Evolutionary conservation across 495 filamentous ascomycete genomes (phyloP), one percentile per base, ranked within the genome.

Genomic region (Penicillium macrosclerotiorum): DNA sequence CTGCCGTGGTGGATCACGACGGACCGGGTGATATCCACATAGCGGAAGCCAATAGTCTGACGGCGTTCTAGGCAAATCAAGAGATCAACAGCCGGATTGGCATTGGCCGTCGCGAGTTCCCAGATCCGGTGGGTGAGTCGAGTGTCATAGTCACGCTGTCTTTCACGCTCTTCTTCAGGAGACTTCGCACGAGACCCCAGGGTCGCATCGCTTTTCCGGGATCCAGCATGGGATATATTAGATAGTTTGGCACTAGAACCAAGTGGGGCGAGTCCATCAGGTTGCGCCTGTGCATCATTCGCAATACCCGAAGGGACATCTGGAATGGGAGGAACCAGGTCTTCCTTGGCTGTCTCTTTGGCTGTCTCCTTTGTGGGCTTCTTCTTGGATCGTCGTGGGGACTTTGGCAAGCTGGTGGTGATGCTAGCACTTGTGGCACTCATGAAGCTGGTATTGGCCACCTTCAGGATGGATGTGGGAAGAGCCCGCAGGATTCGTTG

Each of bases 1-100:
- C 82, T 89, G 9, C 93, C 93, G 55, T 99, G 93, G 54, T 95
- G 92, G 47, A 99, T 95, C 18, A 95, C 85, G 1, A 96, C 88
- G 0, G 85, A 79, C 7, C 90, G 80, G 1, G 83, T 93, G 52
- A 97, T 96, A 59, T 99, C 93, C 13, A 95, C 90, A 56, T 99
- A 99, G 22, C 91, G 82, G 67, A 99, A 99, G 0, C 93, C 93
- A 54, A 99, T 96, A 0, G 88, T 83, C 52, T 94, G 87, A 8
- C 86, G 80, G 14, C 94, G 83, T 65, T 99, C 93, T 11, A 99
- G 71, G 60, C 93, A 99, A 8, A 95, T 87, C 2, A 99, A 71
- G 8, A 99, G 67, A 65, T 99, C 93, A 9, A 95, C 85, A 2
- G 92, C 90, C 1, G 93, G 94, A 62, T 99, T 97, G 13, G 92